Evolutionary conservation across 768 basidiomycete species (phyloP).

Genomic region (Macrocybe gigantea): DNA sequence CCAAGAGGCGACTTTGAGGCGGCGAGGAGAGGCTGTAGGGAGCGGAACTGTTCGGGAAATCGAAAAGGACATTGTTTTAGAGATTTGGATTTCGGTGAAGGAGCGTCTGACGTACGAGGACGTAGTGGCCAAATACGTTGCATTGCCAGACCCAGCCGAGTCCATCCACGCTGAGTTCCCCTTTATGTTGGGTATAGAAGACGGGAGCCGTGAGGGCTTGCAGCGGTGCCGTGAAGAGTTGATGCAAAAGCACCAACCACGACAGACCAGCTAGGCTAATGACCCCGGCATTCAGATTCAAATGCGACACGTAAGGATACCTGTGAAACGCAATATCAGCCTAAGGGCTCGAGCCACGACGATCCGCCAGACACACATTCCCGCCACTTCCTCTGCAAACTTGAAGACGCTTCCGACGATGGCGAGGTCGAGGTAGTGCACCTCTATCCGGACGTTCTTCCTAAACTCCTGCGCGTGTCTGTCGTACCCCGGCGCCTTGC

Average conservation of each 20-base stretch:
- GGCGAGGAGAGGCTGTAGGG: constrained; percentile 47
- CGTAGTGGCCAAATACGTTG: constrained; percentile 79
- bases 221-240: constrained; percentile 42
- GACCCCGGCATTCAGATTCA: constrained; percentile 78
- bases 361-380: constrained; percentile 36
- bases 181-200: constrained; percentile 52
- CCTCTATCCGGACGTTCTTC: constrained; percentile 51
- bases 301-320: constrained; percentile 75
- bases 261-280: constrained; percentile 51
- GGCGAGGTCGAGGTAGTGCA: constrained; percentile 62
- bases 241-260: constrained; percentile 38
- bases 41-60: constrained; percentile 47
- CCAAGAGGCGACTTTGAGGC: constrained; percentile 35
- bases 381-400: constrained; percentile 50
- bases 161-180: constrained; percentile 59
- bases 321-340: constrained; percentile 28
- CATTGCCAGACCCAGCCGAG: constrained; percentile 82
- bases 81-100: not conserved
- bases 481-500: constrained; percentile 31
- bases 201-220: constrained; percentile 44
- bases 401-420: constrained; percentile 51
- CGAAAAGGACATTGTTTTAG: constrained; percentile 3
- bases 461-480: constrained; percentile 54
- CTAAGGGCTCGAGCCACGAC: not conserved
- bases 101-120: constrained; percentile 45